Base-by-base conservation (phyloP, 768 basidiomycete species). In the Termitomyces sp. region DNA sequence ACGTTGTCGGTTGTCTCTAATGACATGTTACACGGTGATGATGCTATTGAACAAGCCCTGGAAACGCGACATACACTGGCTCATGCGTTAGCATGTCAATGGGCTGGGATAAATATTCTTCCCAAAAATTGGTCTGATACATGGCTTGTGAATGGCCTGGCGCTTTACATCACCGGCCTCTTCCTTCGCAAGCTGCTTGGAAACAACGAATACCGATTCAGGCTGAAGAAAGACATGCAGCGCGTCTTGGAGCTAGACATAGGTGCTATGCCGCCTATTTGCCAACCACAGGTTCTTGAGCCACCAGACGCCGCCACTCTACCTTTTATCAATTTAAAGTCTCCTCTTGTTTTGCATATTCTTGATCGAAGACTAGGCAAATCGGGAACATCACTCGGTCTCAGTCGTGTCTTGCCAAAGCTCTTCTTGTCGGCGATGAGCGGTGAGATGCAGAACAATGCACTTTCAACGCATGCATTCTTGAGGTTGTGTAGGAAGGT, bases 111-210 rank as follows among this genome's bases (percentile, higher is more conserved):
- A 72, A 96, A 98, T 72, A 93, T 99, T 66, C 87, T 94, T 57
- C 95, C 89, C 53, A 94, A 93, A 75, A 82, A 87, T 30, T 93
- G 92, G 84, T 89, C 93, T 13, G 97, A 99, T 71, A 83, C 87
- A 26, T 99, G 97, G 97, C 84, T 99, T n/a, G 87, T 95, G 57
- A 94, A 96, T 66, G 97, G 95, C 1, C 77, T 99, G 46, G 89
- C 93, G 9, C 79, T 95, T 16, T 95, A 98, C 68, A 89, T 98
- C 68, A 89, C 91, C 5, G 89, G 89, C 10, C 80, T 95, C 42
- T 98, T 92, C 76, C 75, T 95, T 65, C 84, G 88, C 57, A 91
- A 89, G 72, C 76, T 95, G 14, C 79, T 98, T 56, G 97, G 97
- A 39, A 97, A 89, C 72, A 99, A 98, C 76, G 97, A 99, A 69